Percentiles rank a stretch among this genome's conserved stretches.
Conservation (phyloP, 495 filamentous ascomycete genomes). For the Hypoxylon lienhwacheense region DNA sequence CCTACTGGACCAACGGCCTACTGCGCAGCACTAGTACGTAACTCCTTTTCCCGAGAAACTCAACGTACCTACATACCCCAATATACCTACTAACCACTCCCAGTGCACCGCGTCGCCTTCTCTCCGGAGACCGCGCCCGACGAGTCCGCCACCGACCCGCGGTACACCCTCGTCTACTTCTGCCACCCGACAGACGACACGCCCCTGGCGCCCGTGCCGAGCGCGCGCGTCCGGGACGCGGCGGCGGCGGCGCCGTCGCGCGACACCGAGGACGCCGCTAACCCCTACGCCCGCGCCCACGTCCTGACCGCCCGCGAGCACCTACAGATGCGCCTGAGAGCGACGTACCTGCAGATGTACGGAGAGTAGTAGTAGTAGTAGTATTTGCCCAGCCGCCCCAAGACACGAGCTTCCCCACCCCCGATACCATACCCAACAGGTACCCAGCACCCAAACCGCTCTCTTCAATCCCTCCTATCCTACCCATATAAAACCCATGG, state of each 20-base stretch:
- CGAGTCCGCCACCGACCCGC: conserved; percentile 54
- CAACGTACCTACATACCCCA: background rate
- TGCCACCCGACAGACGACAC: conserved; percentile 79
- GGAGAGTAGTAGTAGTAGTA: conserved; percentile 37
- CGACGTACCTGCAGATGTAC: conserved; percentile 66
- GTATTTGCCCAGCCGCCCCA: no score
- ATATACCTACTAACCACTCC: conserved; percentile 78
- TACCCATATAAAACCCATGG: no score
- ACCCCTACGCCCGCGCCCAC: conserved; percentile 26
- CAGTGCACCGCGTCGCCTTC: conserved; percentile 84
- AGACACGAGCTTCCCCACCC: no score
- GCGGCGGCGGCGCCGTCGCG: conserved; percentile 1
- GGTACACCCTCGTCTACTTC: conserved; percentile 90
- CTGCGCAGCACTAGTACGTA: conserved; percentile 2
- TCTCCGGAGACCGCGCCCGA: conserved; percentile 49
- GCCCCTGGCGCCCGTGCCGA: conserved; percentile 75
- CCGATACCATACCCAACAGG: no score
- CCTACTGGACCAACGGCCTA: conserved; percentile 83
- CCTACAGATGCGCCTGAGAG: conserved; percentile 70
- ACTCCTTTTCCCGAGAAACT: no score
- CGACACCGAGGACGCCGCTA: conserved; percentile 38
- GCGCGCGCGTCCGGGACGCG: conserved; percentile 49
- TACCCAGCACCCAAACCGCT: no score
- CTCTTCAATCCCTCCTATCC: no score
- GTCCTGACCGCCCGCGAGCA: conserved; percentile 83